Evolutionary conservation across 2,329 filamentous ascomycete species (phyloP).

Genomic region (Remersonia thermophila): DNA sequence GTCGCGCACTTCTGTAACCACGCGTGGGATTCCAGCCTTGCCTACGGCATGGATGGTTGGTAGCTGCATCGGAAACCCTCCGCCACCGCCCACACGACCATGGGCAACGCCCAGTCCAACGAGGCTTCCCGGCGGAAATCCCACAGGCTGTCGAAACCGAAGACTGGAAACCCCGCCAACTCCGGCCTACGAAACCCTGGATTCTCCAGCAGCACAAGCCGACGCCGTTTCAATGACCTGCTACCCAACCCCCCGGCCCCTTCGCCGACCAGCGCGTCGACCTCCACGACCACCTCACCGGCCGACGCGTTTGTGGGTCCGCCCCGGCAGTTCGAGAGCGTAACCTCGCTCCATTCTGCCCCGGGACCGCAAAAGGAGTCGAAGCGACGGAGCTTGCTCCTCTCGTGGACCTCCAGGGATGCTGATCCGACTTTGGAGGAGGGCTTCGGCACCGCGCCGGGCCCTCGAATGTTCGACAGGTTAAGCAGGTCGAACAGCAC

Average conservation of each 20-base stretch:
- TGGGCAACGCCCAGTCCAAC: slow-evolving; percentile 41
- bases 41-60: slow-evolving; percentile 29
- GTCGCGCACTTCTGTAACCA: slow-evolving; percentile 18
- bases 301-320: slow-evolving; percentile 5
- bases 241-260: slow-evolving; percentile 13
- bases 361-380: slow-evolving; percentile 15
- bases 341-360: slow-evolving; percentile 10
- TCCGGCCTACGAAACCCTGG: slow-evolving; percentile 29
- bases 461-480: slow-evolving; percentile 15
- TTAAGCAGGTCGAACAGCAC: slow-evolving; percentile 21
- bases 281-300: slow-evolving; percentile 9
- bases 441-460: slow-evolving; percentile 22
- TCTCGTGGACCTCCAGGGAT: slow-evolving; percentile 24
- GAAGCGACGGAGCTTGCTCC: slow-evolving; percentile 23
- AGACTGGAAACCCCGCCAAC: slow-evolving; percentile 29
- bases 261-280: slow-evolving; percentile 10
- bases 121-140: slow-evolving; percentile 26
- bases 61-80: slow-evolving; percentile 26
- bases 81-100: slow-evolving; percentile 22
- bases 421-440: slow-evolving; percentile 15
- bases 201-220: slow-evolving; percentile 22
- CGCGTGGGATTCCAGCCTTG: slow-evolving; percentile 14
- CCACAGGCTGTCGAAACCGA: slow-evolving; percentile 42
- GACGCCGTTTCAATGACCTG: slow-evolving; percentile 19
- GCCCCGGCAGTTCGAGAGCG: slow-evolving; percentile 11